These are phyloP conservation scores for Neonothopanus nambi DNA, from an alignment of 1,284 basidiomycete species.

Conservation along the genomic window DNA sequence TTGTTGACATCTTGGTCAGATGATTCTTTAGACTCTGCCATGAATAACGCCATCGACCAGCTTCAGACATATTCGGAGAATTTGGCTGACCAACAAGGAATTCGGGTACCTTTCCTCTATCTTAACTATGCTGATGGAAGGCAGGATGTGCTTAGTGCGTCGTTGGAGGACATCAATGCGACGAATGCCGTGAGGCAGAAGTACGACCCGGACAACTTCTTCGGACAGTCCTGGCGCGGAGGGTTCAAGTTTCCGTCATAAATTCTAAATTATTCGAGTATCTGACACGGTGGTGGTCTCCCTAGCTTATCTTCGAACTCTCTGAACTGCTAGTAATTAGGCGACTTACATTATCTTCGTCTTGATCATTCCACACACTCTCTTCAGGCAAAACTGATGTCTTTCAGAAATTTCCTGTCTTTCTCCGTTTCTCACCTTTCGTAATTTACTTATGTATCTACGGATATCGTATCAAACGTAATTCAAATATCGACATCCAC, in stretches of 20 bases:
- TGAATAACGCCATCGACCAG: not conserved
- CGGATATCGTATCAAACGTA: too few species aligned
- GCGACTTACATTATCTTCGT: too few species aligned
- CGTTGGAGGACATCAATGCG: not conserved
- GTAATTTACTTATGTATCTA: too few species aligned
- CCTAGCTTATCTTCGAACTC: too few species aligned
- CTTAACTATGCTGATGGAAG: constrained; percentile 12
- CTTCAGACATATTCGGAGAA: constrained; percentile 5
- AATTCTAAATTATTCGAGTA: too few species aligned
- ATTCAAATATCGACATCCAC: too few species aligned
- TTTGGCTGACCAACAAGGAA: not conserved
- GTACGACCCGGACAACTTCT: constrained; percentile 9
- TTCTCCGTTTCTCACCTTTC: too few species aligned
- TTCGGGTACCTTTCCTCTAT: constrained; percentile 11
- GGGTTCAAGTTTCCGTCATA: constrained; percentile 15
- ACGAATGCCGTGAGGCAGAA: constrained; percentile 3
- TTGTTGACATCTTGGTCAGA: constrained; percentile 1
- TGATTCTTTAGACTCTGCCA: not conserved
- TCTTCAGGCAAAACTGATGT: too few species aligned
- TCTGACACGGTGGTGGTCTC: too few species aligned
- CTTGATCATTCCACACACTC: too few species aligned
- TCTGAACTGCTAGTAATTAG: too few species aligned
- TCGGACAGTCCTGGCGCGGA: constrained; percentile 10
- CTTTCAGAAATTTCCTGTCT: too few species aligned
- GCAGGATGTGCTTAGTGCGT: constrained; percentile 2